phyloP scores from a whole-genome alignment of 2,329 filamentous ascomycete genomes.

The Monosporascus cannonballus region DNA sequence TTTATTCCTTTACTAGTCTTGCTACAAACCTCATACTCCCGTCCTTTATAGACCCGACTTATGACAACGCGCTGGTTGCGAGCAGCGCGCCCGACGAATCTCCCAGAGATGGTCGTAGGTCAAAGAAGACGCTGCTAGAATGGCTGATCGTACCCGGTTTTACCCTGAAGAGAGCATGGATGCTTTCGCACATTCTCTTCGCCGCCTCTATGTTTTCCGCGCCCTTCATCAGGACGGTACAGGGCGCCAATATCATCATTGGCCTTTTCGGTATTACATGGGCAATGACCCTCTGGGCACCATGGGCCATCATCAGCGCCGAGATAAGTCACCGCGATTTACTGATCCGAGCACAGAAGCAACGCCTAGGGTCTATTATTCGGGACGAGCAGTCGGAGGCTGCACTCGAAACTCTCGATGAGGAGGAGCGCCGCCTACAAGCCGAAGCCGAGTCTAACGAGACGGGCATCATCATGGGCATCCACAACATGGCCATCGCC shows the following conservation, averaged over 20 bases:
- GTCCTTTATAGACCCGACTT: conserved; percentile 78
- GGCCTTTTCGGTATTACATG: conserved; percentile 83
- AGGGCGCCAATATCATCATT: conserved; percentile 69
- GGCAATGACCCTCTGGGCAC: conserved; percentile 90
- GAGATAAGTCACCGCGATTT: conserved; percentile 83
- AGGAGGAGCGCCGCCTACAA: conserved; percentile 29
- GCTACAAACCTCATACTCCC: conserved; percentile 76
- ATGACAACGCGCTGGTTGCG: conserved; percentile 41
- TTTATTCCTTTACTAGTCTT: conserved; percentile 84
- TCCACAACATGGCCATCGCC: conserved; percentile 93
- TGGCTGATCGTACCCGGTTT: conserved; percentile 72
- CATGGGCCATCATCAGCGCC: conserved; percentile 89
- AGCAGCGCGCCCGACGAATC: conserved; percentile 26
- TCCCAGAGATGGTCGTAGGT: conserved; percentile 24
- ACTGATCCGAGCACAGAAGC: conserved; percentile 33
- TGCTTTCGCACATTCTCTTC: conserved; percentile 80
- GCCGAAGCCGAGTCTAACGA: conserved; percentile 63
- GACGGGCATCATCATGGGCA: conserved; percentile 84
- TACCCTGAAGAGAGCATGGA: conserved; percentile 83
- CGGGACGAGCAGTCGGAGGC: conserved; percentile 10
- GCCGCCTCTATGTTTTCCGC: conserved; percentile 76
- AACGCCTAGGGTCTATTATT: conserved; percentile 23
- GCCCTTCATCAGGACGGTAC: conserved; percentile 66
- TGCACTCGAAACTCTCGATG: conserved; percentile 19
- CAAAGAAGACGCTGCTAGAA: conserved; percentile 42